These are phyloP conservation scores for Didymella keratinophila DNA, from an alignment of 2,329 filamentous ascomycete genomes.

Conservation along the genomic window DNA sequence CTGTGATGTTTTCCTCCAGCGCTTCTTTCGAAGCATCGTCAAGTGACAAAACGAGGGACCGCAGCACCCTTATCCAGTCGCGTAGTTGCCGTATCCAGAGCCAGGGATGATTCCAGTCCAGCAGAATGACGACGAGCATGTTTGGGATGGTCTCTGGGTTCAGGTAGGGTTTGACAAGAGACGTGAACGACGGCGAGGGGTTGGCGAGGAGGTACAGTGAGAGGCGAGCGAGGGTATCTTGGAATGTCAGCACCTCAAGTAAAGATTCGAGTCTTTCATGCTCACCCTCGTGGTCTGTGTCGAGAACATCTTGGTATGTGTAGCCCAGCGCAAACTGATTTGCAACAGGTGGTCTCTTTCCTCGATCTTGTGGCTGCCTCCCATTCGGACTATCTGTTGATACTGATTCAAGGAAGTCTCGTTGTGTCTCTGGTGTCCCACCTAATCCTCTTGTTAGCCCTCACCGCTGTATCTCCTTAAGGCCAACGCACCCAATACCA, in stretches of 20 bases:
- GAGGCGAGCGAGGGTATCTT: conserved; percentile 87
- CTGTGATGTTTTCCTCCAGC: conserved; percentile 84
- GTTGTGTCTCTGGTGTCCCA: conserved; percentile 81
- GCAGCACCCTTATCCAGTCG: conserved; percentile 86
- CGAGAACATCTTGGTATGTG: conserved; percentile 92
- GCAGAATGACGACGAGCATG: conserved; percentile 85
- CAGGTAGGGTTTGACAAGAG: conserved; percentile 82
- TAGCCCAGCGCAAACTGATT: conserved; percentile 94
- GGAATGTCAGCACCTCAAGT: conserved; percentile 19
- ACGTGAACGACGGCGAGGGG: conserved; percentile 81
- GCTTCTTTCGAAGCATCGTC: conserved; percentile 79
- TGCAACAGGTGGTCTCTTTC: conserved; percentile 75
- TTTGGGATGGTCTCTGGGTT: conserved; percentile 84
- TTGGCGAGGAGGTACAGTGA: conserved; percentile 89
- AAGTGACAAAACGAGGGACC: conserved; percentile 76
- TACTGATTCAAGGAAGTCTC: conserved; percentile 74
- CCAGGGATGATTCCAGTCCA: conserved; percentile 96
- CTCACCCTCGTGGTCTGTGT: conserved; percentile 89
- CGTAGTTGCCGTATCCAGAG: conserved; percentile 87
- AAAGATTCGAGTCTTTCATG: neutral
- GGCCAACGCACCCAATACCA: conserved; percentile 74
- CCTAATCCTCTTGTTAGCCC: conserved; percentile 59
- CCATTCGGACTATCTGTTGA: conserved; percentile 49
- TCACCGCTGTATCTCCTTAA: conserved; percentile 22
- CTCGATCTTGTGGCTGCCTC: conserved; percentile 62